Evolutionary conservation across 371 early-diverging fungal species (phyloP).

Genomic region (Syncephalis fuscata): DNA sequence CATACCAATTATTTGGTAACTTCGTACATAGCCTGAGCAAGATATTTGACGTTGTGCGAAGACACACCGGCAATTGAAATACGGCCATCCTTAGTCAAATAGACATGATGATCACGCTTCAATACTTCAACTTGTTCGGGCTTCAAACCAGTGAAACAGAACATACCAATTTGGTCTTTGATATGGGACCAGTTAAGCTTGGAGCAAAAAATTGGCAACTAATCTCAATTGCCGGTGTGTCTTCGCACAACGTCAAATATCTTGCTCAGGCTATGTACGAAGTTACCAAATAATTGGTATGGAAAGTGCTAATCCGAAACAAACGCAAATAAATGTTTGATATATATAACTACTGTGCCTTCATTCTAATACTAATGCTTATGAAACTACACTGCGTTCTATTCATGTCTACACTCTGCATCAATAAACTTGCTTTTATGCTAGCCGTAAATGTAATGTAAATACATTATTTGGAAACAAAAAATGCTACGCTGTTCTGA

Average conservation of each 20-base stretch:
- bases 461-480: too few species aligned
- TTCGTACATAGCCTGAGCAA: conserved; percentile 89
- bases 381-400: too few species aligned
- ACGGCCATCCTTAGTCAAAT: conserved; percentile 92
- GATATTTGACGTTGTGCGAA: conserved; percentile 81
- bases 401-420: too few species aligned
- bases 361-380: too few species aligned
- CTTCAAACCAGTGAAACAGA: conserved; percentile 92
- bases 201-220: conserved; percentile 67
- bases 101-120: conserved; percentile 76
- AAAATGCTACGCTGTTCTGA: too few species aligned
- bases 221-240: conserved; percentile 94
- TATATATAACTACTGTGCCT: too few species aligned
- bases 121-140: conserved; percentile 79
- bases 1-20: conserved; percentile 56
- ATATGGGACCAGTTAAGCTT: conserved; percentile 84
- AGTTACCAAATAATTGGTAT: conserved; percentile 54
- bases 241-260: conserved; percentile 82
- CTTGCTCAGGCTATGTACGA: conserved; percentile 91
- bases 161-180: conserved; percentile 98
- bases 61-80: conserved; percentile 95
- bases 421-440: too few species aligned
- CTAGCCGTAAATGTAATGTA: too few species aligned
- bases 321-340: too few species aligned
- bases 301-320: too few species aligned